Conservation (phyloP, 1,139 yeast genomes). For the Diutina pseudorugosa region DNA sequence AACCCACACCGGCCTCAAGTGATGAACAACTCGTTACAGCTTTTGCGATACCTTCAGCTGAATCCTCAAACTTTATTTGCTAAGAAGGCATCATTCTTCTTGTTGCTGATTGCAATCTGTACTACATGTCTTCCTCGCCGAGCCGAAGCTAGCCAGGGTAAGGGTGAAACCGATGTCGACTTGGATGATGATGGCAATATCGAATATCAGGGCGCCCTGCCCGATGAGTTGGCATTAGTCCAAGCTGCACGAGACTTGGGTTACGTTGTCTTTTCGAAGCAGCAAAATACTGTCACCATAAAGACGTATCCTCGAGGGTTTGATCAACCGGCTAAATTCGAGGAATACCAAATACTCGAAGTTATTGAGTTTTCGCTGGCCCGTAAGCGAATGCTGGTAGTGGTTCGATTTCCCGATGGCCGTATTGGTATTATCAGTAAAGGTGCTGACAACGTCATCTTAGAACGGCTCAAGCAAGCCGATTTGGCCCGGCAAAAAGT, state of each 20-base stretch:
- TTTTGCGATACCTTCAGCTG: constrained; percentile 55
- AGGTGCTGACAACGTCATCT: constrained; percentile 91
- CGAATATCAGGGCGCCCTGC: constrained; percentile 86
- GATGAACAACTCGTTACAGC: constrained; percentile 30
- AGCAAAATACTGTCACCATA: constrained; percentile 44
- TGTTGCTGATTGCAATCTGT: constrained; percentile 74
- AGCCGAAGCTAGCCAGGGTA: not conserved
- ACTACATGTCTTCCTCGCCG: constrained; percentile 73
- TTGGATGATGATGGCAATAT: constrained; percentile 35
- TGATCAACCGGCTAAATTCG: constrained; percentile 47
- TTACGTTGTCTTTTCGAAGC: constrained; percentile 61
- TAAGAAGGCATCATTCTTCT: constrained; percentile 62
- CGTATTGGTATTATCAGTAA: constrained; percentile 73
- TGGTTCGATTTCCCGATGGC: constrained; percentile 71
- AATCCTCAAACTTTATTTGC: constrained; percentile 66
- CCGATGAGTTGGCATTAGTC: constrained; percentile 89
- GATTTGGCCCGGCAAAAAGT: constrained; percentile 53
- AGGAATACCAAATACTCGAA: constrained; percentile 63
- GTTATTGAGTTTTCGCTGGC: constrained; percentile 76
- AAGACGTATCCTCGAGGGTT: constrained; percentile 81
- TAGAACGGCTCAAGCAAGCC: constrained; percentile 54
- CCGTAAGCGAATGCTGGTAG: constrained; percentile 90
- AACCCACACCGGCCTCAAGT: constrained; percentile 22
- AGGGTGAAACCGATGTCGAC: constrained; percentile 6
- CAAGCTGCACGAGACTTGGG: constrained; percentile 95